Evolutionary conservation across 805 yeast species (phyloP).

Genomic region (Monosporozyma servazzii): DNA sequence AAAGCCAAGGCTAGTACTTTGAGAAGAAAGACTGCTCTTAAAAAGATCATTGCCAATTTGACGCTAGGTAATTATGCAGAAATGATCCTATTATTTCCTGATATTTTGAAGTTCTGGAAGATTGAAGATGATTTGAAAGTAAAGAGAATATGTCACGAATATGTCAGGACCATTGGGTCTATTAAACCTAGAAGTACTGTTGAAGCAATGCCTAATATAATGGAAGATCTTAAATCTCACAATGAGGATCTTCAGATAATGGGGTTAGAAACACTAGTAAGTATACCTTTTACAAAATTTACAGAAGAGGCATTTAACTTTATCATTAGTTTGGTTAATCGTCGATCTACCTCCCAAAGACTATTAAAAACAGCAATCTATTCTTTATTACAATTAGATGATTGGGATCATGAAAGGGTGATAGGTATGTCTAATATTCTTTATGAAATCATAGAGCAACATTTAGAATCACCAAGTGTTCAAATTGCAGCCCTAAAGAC

Average conservation of each 20-base stretch:
- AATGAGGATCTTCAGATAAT: slow-evolving; percentile 46
- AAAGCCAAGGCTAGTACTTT: slow-evolving; percentile 30
- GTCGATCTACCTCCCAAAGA: slow-evolving; percentile 38
- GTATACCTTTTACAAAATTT: slow-evolving; percentile 48
- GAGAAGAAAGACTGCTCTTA: slow-evolving; percentile 43
- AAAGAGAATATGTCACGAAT: slow-evolving; percentile 63
- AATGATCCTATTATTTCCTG: slow-evolving; percentile 57
- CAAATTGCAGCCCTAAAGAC: slow-evolving; percentile 68
- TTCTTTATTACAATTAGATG: slow-evolving; percentile 59
- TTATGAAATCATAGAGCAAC: slow-evolving; percentile 29
- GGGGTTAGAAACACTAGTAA: slow-evolving; percentile 54
- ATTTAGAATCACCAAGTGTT: slow-evolving; percentile 49
- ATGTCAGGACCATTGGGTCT: slow-evolving; percentile 49
- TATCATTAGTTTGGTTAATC: slow-evolving; percentile 32
- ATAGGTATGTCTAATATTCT: slow-evolving; percentile 35
- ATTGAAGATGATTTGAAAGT: slow-evolving; percentile 56
- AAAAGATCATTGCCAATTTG: slow-evolving; percentile 72
- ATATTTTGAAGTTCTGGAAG: slow-evolving; percentile 45
- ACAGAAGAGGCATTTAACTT: slow-evolving; percentile 37
- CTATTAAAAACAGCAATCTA: slow-evolving; percentile 64
- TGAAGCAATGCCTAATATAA: slow-evolving; percentile 47
- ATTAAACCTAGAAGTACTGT: slow-evolving; percentile 47
- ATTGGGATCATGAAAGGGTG: slow-evolving; percentile 41
- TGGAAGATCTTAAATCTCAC: slow-evolving; percentile 42
- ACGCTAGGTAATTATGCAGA: slow-evolving; percentile 69